These are phyloP conservation scores for Sordariomycetes sp. DNA, from an alignment of 2,329 filamentous ascomycete genomes.

Conservation along the genomic window DNA sequence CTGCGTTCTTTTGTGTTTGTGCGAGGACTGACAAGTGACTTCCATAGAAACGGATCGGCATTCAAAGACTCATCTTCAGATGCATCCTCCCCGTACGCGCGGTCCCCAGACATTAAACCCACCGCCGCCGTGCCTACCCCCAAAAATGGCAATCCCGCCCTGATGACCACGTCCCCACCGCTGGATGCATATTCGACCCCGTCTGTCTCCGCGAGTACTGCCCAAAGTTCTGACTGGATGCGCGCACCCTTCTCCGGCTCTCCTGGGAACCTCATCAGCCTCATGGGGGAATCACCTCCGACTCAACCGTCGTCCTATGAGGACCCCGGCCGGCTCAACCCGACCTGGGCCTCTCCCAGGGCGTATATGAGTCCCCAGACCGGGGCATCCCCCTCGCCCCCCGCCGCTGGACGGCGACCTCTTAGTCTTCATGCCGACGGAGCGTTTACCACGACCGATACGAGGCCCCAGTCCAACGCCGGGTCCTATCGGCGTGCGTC, in stretches of 20 bases:
- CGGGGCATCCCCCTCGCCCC: constrained; percentile 26
- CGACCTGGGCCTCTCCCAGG: constrained; percentile 32
- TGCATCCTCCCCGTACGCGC: constrained; percentile 6
- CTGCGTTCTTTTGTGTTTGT: neutral
- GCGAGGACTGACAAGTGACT: neutral
- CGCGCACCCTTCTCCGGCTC: constrained; percentile 33
- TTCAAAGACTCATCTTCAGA: constrained; percentile 11
- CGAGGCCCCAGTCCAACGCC: constrained; percentile 12
- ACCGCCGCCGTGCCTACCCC: constrained; percentile 18
- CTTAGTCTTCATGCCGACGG: constrained; percentile 44
- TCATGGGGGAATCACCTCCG: constrained; percentile 40
- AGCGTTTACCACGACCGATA: neutral
- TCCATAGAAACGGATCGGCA: constrained; percentile 17
- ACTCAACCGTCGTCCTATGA: constrained; percentile 42
- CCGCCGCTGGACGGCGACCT: constrained; percentile 27
- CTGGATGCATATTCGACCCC: constrained; percentile 37
- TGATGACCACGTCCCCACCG: constrained; percentile 30
- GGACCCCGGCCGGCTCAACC: constrained; percentile 29
- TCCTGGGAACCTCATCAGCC: constrained; percentile 40
- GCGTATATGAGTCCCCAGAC: constrained; percentile 32
- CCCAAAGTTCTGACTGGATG: constrained; percentile 36
- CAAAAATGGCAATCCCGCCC: neutral
- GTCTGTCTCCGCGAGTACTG: constrained; percentile 36
- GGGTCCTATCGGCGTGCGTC: constrained; percentile 32
- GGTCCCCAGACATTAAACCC: constrained; percentile 35